Conservation (phyloP, 208 protist species). For the Zelonia costaricensis region DNA sequence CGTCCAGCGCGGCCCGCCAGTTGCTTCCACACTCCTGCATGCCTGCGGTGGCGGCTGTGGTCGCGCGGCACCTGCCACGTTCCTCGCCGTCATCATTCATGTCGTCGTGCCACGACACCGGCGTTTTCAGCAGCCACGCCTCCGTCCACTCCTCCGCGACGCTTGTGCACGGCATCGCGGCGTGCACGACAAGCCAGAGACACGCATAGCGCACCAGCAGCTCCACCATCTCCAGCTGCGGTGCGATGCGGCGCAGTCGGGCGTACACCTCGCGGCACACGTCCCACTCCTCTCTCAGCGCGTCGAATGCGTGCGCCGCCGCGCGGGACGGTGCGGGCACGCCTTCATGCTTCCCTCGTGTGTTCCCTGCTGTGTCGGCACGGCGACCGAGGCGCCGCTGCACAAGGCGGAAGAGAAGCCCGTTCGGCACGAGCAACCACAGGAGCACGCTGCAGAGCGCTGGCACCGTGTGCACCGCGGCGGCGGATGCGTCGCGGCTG, state of each 20-base stretch:
- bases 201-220: constrained; percentile 15
- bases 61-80: too few relatives aligned
- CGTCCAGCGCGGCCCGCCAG: background rate
- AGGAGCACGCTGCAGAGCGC: constrained; percentile 20
- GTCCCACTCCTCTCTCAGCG: background rate
- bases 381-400: background rate
- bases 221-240: constrained; percentile 20
- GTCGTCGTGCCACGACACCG: background rate
- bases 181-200: constrained; percentile 23
- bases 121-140: constrained; percentile 2
- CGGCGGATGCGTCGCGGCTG: too few relatives aligned
- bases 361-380: background rate
- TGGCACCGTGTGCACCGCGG: constrained; percentile 13
- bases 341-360: background rate
- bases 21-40: too few relatives aligned
- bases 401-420: constrained; percentile 13
- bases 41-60: too few relatives aligned
- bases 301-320: too few relatives aligned
- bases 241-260: constrained; percentile 7
- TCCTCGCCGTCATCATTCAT: background rate
- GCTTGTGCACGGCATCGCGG: constrained; percentile 1
- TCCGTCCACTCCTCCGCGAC: background rate
- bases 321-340: too few relatives aligned
- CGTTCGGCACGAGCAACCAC: constrained; percentile 34
- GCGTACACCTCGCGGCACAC: constrained; percentile 4